Evolutionary conservation across 768 basidiomycete species (phyloP).

Genomic region (Mycena leptocephala): DNA sequence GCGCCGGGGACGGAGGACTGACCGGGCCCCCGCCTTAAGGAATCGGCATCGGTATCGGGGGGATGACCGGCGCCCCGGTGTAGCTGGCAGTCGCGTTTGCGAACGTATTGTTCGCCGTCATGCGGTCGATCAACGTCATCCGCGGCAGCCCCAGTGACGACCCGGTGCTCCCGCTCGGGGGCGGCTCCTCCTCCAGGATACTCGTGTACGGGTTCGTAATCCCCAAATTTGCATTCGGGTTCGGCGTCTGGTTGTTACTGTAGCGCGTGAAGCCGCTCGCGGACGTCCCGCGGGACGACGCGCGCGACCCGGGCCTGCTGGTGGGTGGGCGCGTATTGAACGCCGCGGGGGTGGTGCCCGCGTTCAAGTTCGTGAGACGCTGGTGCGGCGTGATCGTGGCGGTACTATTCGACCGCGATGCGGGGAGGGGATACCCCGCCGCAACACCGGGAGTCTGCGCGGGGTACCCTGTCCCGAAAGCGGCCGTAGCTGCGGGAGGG

Average conservation of each 20-base stretch:
- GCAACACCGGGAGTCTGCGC: conserved; percentile 9
- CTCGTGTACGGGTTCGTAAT: conserved; percentile 26
- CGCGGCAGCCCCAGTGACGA: conserved; percentile 7
- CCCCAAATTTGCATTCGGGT: conserved; percentile 18
- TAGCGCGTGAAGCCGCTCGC: neutral
- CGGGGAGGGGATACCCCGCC: conserved; percentile 16
- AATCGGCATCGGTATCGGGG: too few species aligned
- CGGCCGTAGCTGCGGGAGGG: neutral
- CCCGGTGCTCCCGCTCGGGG: conserved; percentile 1
- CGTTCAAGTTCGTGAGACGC: conserved; percentile 3
- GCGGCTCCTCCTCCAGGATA: neutral
- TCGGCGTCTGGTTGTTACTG: conserved; percentile 22
- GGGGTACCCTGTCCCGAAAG: conserved; percentile 15
- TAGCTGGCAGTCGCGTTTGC: neutral
- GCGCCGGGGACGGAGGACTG: conserved; percentile 23
- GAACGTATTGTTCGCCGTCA: conserved; percentile 16
- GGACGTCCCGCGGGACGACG: conserved; percentile 16
- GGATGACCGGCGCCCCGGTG: neutral
- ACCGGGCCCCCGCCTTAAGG: too few species aligned
- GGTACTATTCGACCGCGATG: conserved; percentile 18
- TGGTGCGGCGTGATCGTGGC: conserved; percentile 12
- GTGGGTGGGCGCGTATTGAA: neutral
- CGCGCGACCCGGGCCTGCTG: conserved; percentile 7
- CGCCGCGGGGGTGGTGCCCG: conserved; percentile 19
- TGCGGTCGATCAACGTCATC: neutral